These are phyloP conservation scores for Kodamaea suecica DNA, from an alignment of 1,139 yeast species.

Conservation along the genomic window DNA sequence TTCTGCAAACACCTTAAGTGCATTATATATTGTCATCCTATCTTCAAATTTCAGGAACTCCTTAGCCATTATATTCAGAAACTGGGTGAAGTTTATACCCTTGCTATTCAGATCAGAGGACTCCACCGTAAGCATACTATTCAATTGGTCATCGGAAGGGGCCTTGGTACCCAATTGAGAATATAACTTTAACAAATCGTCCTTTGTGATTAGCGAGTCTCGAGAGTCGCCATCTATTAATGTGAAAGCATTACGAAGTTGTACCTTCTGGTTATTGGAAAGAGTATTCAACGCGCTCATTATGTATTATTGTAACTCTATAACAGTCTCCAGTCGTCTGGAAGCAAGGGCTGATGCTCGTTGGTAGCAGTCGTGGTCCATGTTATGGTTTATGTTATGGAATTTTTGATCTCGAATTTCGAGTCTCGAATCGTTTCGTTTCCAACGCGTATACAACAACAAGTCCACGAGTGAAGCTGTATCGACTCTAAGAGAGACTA, in stretches of 20 bases:
- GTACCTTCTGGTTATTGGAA: conserved; percentile 40
- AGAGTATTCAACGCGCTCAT: conserved; percentile 37
- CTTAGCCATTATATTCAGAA: conserved; percentile 63
- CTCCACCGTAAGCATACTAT: conserved; percentile 44
- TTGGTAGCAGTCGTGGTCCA: too few species aligned
- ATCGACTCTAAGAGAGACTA: not conserved
- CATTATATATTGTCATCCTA: conserved; percentile 55
- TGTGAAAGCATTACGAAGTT: conserved; percentile 48
- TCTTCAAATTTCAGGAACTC: conserved; percentile 59
- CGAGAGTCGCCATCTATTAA: conserved; percentile 80
- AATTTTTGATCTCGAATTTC: too few species aligned
- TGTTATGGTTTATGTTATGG: too few species aligned
- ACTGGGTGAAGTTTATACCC: conserved; percentile 61
- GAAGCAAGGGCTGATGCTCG: too few species aligned
- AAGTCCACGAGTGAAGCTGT: too few species aligned
- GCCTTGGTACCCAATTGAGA: conserved; percentile 44
- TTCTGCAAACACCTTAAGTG: conserved; percentile 59
- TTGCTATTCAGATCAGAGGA: conserved; percentile 26
- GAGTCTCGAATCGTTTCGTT: too few species aligned
- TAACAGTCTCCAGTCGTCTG: too few species aligned
- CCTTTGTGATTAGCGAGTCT: conserved; percentile 60
- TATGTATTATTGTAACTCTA: not conserved
- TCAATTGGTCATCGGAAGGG: conserved; percentile 44
- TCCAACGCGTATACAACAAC: too few species aligned
- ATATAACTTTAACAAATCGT: conserved; percentile 59